These are phyloP conservation scores for Brachypodium distachyon DNA, from an alignment of 202 grass and related monocot species.

Conservation along the genomic window DNA sequence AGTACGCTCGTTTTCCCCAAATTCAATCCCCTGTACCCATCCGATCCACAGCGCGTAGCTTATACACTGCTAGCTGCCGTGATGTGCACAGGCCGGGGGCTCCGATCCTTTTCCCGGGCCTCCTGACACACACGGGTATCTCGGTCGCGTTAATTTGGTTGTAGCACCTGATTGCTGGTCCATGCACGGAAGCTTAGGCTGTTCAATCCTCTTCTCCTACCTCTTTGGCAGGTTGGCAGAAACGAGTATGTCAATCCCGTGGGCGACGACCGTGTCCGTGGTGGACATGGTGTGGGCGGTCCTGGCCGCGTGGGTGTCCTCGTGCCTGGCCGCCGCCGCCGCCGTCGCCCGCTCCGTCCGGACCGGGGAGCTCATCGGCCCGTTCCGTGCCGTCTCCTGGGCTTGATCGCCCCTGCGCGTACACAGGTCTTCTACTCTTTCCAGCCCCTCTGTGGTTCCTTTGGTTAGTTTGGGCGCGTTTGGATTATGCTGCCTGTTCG, in stretches of 20 bases:
- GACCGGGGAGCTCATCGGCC: constrained; percentile 25
- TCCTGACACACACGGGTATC: neutral
- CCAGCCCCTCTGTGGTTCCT: no score
- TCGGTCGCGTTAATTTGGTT: neutral
- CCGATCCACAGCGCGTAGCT: neutral
- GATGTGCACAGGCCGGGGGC: neutral
- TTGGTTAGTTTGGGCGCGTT: no score
- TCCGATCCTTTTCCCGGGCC: neutral
- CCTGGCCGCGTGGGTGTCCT: constrained; percentile 57
- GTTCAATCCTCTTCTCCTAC: neutral
- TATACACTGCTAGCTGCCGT: neutral
- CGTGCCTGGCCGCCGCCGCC: constrained; percentile 52
- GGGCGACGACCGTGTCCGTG: constrained; percentile 49
- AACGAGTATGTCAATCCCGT: constrained; percentile 52
- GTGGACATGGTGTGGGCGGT: constrained; percentile 59
- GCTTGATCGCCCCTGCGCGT: no score
- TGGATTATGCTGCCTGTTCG: no score
- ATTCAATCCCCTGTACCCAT: constrained; percentile 26
- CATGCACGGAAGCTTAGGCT: constrained; percentile 8
- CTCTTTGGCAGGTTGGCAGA: neutral
- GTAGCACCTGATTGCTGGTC: neutral
- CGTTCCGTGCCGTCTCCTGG: constrained; percentile 11
- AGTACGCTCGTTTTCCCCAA: constrained; percentile 15
- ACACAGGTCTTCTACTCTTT: no score
- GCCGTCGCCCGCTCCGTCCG: constrained; percentile 51